Base-by-base conservation (phyloP, 2,329 filamentous ascomycete genomes). In the Diaporthe vaccinii region DNA sequence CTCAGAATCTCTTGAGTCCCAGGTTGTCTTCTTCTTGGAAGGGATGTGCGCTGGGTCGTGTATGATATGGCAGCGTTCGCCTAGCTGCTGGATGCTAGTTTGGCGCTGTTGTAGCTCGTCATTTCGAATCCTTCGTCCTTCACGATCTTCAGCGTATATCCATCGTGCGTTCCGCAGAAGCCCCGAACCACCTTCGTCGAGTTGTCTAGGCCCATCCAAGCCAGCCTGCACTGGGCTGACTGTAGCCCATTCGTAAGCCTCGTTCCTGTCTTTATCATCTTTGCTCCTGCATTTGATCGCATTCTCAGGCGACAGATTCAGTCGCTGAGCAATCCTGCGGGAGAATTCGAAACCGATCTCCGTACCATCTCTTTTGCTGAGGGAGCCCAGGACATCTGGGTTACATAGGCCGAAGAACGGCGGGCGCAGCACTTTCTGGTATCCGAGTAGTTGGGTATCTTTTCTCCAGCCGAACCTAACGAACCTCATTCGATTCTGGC, bases 1-100 rank as follows among this genome's bases (percentile, higher is more conserved):
- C n/a, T n/a, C n/a, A n/a, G n/a, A n/a, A n/a, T n/a, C n/a, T 17
- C 14, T 57, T 57, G 53, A 34, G 28, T 34, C 17, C 28, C 28
- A 34, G 28, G 28, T 34, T 57, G 28, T 15, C 15, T 57, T 57
- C 28, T 59, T 59, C 55, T 59, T 36, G 31, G 8, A 31, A 8
- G 55, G 55, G 9, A 59, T 59, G 7, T 59, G 6, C 17, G 14
- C 14, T 10, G 22, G 15, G 8, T 58, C 31, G 28, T 22, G 7
- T 58, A 58, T 36, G 28, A 58, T 25, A 34, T 58, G 55, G 31
- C 55, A 58, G 55, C 28, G 55, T 34, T 58, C 55, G 55, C 55
- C 55, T 8, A 58, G 55, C 15, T 20, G 31, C 6, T 58, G 28
- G 22, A 58, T 36, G 17, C 28, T 58, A 36, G 17, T 36, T 58